Percentiles rank a stretch among this genome's conserved stretches.
Conservation (phyloP, 306 rosid genomes). For the Acacia acuminata region DNA sequence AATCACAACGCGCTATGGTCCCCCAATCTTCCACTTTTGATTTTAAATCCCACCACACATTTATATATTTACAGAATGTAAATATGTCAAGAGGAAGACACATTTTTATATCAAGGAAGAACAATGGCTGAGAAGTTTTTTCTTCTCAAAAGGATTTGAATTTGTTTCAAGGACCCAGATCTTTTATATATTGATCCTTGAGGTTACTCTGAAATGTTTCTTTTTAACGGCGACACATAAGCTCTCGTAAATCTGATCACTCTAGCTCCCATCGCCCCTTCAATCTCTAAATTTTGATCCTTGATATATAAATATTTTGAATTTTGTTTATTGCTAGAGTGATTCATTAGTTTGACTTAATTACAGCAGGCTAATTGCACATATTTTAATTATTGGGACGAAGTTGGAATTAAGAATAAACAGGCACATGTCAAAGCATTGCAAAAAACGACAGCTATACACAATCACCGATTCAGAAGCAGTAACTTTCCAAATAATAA, state of each 20-base stretch:
- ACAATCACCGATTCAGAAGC: conserved; percentile 23
- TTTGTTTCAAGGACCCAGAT: no score
- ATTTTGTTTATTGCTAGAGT: no score
- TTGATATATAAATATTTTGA: no score
- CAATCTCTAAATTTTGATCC: no score
- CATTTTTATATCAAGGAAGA: neutral
- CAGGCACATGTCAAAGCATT: conserved; percentile 30
- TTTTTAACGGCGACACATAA: no score
- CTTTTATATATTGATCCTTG: no score
- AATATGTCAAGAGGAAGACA: neutral
- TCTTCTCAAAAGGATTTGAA: no score
- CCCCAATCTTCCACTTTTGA: conserved; percentile 36
- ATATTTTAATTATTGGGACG: neutral
- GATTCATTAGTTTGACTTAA: neutral
- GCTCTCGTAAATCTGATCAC: no score
- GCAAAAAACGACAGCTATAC: conserved; percentile 40
- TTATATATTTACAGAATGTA: neutral
- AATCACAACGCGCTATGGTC: conserved; percentile 40
- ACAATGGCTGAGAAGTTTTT: no score
- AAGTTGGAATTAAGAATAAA: conserved; percentile 32
- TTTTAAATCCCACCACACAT: neutral
- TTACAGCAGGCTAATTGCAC: neutral
- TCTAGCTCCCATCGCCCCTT: no score
- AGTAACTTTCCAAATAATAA: neutral
- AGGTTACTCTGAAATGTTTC: no score